Evolutionary conservation across 2,329 filamentous ascomycete species (phyloP).

Genomic region (Didymella exigua): DNA sequence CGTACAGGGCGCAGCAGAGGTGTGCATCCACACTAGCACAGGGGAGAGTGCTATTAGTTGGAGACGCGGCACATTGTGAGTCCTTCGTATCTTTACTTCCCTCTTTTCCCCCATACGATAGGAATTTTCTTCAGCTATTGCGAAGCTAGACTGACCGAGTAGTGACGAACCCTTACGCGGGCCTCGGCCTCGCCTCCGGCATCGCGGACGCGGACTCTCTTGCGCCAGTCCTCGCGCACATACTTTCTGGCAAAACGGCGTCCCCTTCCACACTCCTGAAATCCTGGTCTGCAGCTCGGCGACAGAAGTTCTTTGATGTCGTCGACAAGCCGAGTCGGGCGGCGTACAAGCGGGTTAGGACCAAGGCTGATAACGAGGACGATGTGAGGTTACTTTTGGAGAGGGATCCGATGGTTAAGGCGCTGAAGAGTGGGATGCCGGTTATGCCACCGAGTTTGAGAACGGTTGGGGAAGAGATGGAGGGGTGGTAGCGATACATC

Average conservation of each 20-base stretch:
- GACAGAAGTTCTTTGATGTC: conserved; percentile 43
- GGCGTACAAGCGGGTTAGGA: conserved; percentile 36
- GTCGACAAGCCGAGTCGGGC: conserved; percentile 43
- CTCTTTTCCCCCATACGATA: no score
- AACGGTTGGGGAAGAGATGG: conserved; percentile 32
- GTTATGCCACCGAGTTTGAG: conserved; percentile 37
- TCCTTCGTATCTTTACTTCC: no score
- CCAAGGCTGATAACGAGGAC: conserved; percentile 33
- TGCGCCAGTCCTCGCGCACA: conserved; percentile 32
- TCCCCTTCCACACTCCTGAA: conserved; percentile 37
- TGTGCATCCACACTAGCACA: conserved; percentile 41
- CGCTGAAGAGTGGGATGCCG: conserved; percentile 41
- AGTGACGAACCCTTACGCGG: conserved; percentile 49
- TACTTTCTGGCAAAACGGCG: conserved; percentile 24
- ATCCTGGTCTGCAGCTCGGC: conserved; percentile 43
- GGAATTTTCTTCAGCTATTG: no score
- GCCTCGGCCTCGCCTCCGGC: conserved; percentile 43
- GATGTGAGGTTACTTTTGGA: conserved; percentile 31
- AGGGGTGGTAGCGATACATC: conserved; percentile 38
- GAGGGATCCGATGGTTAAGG: conserved; percentile 36
- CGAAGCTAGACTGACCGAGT: no score
- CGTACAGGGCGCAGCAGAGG: conserved; percentile 52
- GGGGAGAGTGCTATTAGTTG: conserved; percentile 45
- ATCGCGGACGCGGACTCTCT: conserved; percentile 45
- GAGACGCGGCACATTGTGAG: conserved; percentile 49